A percentile compares a stretch with the other conserved stretches of the same genome.
These are phyloP conservation scores for Mycena sanguinolenta DNA, from an alignment of 768 basidiomycete species.

Conservation along the genomic window DNA sequence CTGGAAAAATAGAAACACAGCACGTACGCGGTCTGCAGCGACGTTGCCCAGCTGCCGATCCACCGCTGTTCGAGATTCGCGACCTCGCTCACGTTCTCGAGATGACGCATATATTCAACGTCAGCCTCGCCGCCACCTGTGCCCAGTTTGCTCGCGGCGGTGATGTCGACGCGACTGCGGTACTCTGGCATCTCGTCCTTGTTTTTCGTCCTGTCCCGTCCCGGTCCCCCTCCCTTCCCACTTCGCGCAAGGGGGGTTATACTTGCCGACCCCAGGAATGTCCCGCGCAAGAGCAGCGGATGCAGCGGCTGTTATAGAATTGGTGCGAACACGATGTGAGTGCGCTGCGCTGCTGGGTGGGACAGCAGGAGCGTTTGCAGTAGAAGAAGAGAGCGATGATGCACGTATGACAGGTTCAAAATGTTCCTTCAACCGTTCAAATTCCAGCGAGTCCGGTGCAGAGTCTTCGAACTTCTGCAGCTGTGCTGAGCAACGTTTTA, in stretches of 20 bases:
- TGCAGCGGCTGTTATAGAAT: slow-evolving; percentile 90
- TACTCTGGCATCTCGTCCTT: slow-evolving; percentile 87
- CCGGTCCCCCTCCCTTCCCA: slow-evolving; percentile 58
- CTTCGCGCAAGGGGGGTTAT: slow-evolving; percentile 72
- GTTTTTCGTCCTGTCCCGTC: slow-evolving; percentile 74
- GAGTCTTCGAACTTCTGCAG: slow-evolving; percentile 92
- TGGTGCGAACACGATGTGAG: slow-evolving; percentile 82
- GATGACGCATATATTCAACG: slow-evolving; percentile 75
- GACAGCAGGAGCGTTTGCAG: slow-evolving; percentile 57
- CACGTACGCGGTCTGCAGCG: slow-evolving; percentile 74
- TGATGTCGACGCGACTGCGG: slow-evolving; percentile 76
- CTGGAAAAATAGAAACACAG: slow-evolving; percentile 7
- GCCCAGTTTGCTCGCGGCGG: slow-evolving; percentile 64
- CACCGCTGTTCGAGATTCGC: slow-evolving; percentile 85
- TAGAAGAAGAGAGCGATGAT: slow-evolving; percentile 80
- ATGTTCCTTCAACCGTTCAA: slow-evolving; percentile 95
- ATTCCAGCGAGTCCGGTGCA: slow-evolving; percentile 87
- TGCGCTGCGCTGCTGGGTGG: slow-evolving; percentile 63
- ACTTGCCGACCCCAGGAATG: slow-evolving; percentile 84
- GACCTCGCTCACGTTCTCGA: slow-evolving; percentile 74
- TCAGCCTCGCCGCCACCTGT: slow-evolving; percentile 77
- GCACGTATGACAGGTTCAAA: slow-evolving; percentile 94
- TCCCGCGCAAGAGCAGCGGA: slow-evolving; percentile 91
- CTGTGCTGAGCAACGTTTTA: slow-evolving; percentile 72
- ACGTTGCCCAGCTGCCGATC: slow-evolving; percentile 82